phyloP scores from a whole-genome alignment of 352 stramenopile genomes.

The Blastocystis sp. region DNA sequence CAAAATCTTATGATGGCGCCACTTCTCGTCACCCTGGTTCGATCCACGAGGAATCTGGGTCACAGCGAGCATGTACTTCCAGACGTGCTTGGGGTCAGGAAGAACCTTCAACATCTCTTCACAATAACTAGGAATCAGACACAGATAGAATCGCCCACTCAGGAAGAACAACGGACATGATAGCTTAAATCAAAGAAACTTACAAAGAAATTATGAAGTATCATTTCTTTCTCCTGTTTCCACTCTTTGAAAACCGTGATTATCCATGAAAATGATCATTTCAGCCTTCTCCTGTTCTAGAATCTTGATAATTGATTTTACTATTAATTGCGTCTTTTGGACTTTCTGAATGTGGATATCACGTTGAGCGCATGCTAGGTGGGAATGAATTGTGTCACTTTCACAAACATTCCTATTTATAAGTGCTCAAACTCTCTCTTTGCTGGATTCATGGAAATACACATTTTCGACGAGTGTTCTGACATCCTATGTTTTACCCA shows the following conservation, averaged over 20 bases:
- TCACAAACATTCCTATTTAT: no score
- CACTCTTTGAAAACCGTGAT: conserved; percentile 10
- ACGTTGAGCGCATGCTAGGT: no score
- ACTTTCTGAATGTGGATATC: no score
- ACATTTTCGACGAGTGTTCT: no score
- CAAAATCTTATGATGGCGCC: conserved; percentile 30
- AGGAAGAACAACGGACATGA: conserved; percentile 29
- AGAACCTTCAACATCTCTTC: conserved; percentile 57
- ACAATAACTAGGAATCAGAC: conserved; percentile 40
- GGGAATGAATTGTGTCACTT: no score
- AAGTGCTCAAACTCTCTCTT: no score
- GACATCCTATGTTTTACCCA: no score
- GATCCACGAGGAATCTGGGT: conserved; percentile 62
- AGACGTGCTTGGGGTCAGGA: conserved; percentile 45
- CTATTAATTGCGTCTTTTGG: no score
- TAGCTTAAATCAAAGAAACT: conserved; percentile 45
- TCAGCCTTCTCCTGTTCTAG: not conserved
- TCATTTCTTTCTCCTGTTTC: conserved; percentile 8
- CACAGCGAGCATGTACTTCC: conserved; percentile 60
- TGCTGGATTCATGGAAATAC: no score
- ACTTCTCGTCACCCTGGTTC: conserved; percentile 58
- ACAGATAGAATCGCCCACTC: not conserved
- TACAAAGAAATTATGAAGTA: conserved; percentile 59
- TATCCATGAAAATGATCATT: not conserved
- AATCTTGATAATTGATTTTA: not conserved